A percentile compares a stretch with the other conserved stretches of the same genome.
Conservation (phyloP, 306 rosid species). For the Lagenaria siceraria region DNA sequence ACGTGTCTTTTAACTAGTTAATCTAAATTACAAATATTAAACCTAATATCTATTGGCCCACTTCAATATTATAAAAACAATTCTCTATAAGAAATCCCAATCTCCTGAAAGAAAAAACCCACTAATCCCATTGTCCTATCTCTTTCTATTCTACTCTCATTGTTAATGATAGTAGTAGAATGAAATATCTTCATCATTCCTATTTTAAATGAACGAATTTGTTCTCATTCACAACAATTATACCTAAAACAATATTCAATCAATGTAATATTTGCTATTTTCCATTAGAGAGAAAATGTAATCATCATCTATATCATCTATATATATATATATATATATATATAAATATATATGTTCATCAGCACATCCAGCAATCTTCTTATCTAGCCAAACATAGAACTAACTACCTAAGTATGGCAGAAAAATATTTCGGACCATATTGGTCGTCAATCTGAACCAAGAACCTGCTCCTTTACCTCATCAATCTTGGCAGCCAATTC, state of each 20-base stretch:
- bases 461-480: slow-evolving; percentile 51
- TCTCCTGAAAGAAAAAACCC: neutral
- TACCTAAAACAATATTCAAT: neutral
- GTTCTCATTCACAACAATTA: too few species aligned
- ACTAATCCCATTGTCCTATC: neutral
- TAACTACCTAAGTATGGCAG: neutral
- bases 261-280: too few species aligned
- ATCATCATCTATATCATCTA: neutral
- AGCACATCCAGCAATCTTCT: neutral
- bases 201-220: neutral
- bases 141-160: too few species aligned
- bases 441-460: slow-evolving; percentile 37
- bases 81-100: too few species aligned
- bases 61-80: too few species aligned
- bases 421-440: neutral
- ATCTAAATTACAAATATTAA: too few species aligned
- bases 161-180: too few species aligned
- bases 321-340: neutral
- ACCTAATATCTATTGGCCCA: too few species aligned
- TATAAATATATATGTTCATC: neutral
- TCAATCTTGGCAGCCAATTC: slow-evolving; percentile 56
- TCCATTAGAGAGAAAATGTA: neutral
- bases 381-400: neutral
- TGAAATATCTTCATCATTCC: neutral
- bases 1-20: too few species aligned